These are phyloP conservation scores for Pyricularia grisea DNA, from an alignment of 2,329 filamentous ascomycete species.

Conservation along the genomic window DNA sequence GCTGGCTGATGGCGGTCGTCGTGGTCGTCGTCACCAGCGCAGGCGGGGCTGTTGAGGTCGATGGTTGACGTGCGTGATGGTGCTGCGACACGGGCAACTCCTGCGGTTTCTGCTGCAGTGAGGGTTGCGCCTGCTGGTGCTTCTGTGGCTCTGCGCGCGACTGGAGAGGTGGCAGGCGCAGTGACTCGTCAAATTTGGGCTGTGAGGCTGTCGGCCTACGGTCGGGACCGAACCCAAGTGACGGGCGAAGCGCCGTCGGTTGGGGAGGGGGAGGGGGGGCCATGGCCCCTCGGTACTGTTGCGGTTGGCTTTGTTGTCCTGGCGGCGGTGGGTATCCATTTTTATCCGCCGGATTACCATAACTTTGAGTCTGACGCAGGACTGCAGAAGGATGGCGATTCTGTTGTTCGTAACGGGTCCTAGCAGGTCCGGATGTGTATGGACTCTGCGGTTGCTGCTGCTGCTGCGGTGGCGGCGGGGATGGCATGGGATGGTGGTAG, in stretches of 20 bases:
- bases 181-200: conserved; percentile 36
- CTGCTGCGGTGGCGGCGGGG: neutral
- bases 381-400: neutral
- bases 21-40: neutral
- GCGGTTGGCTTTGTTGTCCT: neutral
- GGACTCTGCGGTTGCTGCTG: no score
- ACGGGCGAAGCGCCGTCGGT: neutral
- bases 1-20: conserved; percentile 5
- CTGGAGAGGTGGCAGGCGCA: conserved; percentile 44
- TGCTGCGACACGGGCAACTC: neutral
- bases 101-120: neutral
- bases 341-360: neutral
- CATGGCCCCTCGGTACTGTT: conserved; percentile 9
- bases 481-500: neutral
- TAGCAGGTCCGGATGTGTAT: neutral
- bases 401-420: neutral
- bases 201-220: neutral
- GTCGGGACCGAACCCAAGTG: neutral
- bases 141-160: conserved; percentile 19
- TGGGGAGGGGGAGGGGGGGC: conserved; percentile 14
- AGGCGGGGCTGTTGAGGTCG: neutral
- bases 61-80: neutral
- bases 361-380: neutral
- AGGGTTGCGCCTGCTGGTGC: neutral
- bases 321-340: neutral